These are phyloP conservation scores for Xylariaceae sp. DNA, from an alignment of 2,329 filamentous ascomycete genomes.

Conservation along the genomic window DNA sequence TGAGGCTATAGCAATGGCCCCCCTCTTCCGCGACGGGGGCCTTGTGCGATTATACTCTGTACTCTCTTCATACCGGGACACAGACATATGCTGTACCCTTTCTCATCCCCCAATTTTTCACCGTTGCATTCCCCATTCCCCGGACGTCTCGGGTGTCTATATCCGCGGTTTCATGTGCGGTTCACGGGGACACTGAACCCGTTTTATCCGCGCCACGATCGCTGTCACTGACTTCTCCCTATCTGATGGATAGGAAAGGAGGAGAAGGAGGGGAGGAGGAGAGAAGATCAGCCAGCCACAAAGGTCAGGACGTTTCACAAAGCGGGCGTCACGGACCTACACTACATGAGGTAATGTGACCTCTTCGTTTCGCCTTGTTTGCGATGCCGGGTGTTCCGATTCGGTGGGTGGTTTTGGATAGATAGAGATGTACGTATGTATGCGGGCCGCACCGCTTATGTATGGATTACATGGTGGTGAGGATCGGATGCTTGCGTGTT, in stretches of 20 bases:
- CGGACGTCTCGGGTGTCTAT: neutral
- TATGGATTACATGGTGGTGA: too few relatives aligned
- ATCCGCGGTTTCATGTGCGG: neutral
- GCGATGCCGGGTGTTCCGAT: neutral
- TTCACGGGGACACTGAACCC: neutral
- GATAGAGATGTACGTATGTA: too few relatives aligned
- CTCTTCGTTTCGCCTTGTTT: neutral
- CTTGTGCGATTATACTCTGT: too few relatives aligned
- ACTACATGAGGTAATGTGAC: too few relatives aligned
- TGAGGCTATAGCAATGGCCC: neutral
- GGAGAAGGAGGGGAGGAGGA: neutral
- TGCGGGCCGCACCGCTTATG: too few relatives aligned
- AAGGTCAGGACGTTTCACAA: neutral
- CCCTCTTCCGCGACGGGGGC: too few relatives aligned
- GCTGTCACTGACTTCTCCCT: neutral
- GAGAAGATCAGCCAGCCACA: neutral
- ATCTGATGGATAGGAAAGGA: neutral
- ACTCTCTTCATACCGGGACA: too few relatives aligned
- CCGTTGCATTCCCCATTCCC: neutral
- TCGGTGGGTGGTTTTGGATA: neutral
- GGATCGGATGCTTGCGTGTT: too few relatives aligned
- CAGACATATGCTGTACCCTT: too few relatives aligned
- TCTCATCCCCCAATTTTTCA: neutral
- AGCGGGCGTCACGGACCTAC: neutral
- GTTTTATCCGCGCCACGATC: constrained; percentile 2